Base-by-base conservation (phyloP, 768 basidiomycete species). In the Tephrocybe sp. region DNA sequence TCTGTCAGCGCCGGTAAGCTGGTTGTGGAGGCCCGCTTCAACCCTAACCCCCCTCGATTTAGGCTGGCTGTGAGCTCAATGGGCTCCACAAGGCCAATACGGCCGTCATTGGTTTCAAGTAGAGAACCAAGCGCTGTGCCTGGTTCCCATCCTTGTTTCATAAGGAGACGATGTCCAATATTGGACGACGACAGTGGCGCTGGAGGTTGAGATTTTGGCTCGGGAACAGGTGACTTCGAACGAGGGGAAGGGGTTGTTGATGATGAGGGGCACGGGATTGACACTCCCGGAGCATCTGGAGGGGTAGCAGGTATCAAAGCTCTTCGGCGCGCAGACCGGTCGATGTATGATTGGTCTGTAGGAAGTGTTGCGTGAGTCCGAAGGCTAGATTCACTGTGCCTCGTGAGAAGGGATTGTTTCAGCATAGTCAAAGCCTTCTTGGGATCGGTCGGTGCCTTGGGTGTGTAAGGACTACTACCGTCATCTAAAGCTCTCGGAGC, bases 101-200 rank as follows among this genome's bases (percentile, higher is more conserved):
- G 63, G 25, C 63, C 71, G 24, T 71, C 72, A 10, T 64, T 62
- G 10, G 54, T 21, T 15, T 60, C 61, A 15, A 56, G 53, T 6
- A 62, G 45, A 12, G 60, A 52, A 2, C 82, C 82, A 15, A 86
- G 72, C 3, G 76, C 69, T 19, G 74, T 72, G 1, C 88, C 89
- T 8, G 86, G 88, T 15, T 72, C 69, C 90, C 89, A 91, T 1
- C 88, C 88, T 63, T 87, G 86, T 61, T 83, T 85, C 63, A 82
- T 69, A 1, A 91, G 70, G 24, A 91, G 68, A 30, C 71, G 74
- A 57, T 86, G 81, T 0, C 88, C 90, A 45, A 90, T 68, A 57
- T 88, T 91, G 15, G 72, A 69, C 2, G 73, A 59, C 2, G 79
- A 61, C 18, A 90, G 58, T 0, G 85, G 81, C 5, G 64, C 57